Base-by-base conservation (phyloP, 2,329 filamentous ascomycete genomes). In the Ophiosphaerella korrae region DNA sequence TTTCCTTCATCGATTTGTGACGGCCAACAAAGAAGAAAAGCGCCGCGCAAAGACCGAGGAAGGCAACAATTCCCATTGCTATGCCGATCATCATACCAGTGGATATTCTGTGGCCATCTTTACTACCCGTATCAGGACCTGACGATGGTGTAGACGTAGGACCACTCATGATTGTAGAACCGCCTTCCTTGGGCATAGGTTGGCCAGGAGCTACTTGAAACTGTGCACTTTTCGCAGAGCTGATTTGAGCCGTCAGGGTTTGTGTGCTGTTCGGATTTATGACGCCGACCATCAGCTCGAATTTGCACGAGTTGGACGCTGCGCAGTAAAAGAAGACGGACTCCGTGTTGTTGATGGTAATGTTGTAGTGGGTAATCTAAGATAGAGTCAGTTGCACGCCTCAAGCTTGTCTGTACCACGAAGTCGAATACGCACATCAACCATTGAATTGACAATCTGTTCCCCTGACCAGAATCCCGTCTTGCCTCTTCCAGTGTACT, bases 281-380 rank as follows among this genome's bases (percentile, higher is more conserved):
- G 1, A 84, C 87, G 3, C 88, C 89, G 13, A 93, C 81, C 89
- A 93, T 93, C 18, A 83, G 80, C 37, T 87, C 80, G 2, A 75
- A 70, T 3, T 79, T 78, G 63, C 89, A 93, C 2, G 87, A 89
- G 0, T 78, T 80, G 0, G 84, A 80, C 0, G 87, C 87, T 0
- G 85, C 66, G 51, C 72, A 75, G 53, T 75, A 75, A 55, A 65
- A 74, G 56, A 71, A 75, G 12, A 75, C 69, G 6, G 73, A 72
- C 7, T 66, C 61, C 0, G 70, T 72, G 36, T 58, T 57, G 55
- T 73, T 73, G 42, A 75, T 63, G 7, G 66, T 71, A 3, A 74
- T 50, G 45, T 70, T 70, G 51, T 61, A 74, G 39, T 63, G 47
- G 8, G 56, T 64, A n/a, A n/a, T n/a, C n/a, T n/a, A n/a, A n/a